Percentiles rank a stretch among this genome's conserved stretches.
phyloP scores from a whole-genome alignment of 768 basidiomycete genomes.

The Xanthoconium stramineum region DNA sequence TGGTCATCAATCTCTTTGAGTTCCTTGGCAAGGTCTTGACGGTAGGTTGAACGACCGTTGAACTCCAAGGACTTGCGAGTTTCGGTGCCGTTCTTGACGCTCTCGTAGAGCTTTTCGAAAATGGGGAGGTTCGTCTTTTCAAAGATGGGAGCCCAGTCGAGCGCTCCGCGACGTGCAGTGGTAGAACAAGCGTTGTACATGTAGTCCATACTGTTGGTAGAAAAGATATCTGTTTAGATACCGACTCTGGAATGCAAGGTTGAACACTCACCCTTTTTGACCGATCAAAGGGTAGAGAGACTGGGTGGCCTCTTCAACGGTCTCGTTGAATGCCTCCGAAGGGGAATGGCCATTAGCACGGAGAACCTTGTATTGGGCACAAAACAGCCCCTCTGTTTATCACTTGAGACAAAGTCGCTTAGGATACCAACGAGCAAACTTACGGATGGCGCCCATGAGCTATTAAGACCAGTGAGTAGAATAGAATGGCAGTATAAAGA shows the following conservation, averaged over 20 bases:
- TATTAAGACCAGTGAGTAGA: conserved; percentile 29
- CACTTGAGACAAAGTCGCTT: conserved; percentile 2
- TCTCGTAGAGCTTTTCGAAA: conserved; percentile 93
- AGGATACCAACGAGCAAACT: conserved; percentile 26
- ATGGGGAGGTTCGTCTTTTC: conserved; percentile 92
- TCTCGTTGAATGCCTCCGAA: conserved; percentile 99
- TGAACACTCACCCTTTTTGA: conserved; percentile 69
- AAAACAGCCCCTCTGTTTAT: conserved; percentile 87
- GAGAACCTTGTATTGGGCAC: conserved; percentile 97
- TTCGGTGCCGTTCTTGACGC: conserved; percentile 93
- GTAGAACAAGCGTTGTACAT: conserved; percentile 99
- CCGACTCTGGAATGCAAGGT: too few relatives aligned
- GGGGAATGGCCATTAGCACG: conserved; percentile 95
- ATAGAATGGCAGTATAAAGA: background rate
- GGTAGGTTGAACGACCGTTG: conserved; percentile 90
- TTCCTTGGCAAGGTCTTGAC: conserved; percentile 88
- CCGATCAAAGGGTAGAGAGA: conserved; percentile 97
- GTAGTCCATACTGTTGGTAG: conserved; percentile 82
- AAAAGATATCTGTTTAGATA: background rate
- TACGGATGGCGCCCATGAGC: conserved; percentile 97
- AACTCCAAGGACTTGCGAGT: conserved; percentile 96
- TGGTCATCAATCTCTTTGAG: conserved; percentile 94
- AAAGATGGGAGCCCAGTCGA: conserved; percentile 98
- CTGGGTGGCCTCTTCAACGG: conserved; percentile 99
- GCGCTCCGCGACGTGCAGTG: conserved; percentile 96